Base-by-base conservation (phyloP, 192 early-diverging fungal species). In the Haplosporangium gracile region DNA sequence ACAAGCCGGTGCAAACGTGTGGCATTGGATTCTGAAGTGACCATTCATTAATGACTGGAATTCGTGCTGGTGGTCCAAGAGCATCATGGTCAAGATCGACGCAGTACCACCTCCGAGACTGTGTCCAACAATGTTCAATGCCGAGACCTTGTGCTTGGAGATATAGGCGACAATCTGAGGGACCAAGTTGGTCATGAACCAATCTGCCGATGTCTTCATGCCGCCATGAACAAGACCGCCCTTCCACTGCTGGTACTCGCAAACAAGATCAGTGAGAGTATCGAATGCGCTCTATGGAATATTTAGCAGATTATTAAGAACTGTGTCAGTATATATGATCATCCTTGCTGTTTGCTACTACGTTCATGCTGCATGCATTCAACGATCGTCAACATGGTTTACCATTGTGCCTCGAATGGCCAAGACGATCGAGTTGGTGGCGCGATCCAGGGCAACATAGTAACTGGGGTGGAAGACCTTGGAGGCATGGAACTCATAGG, bases 151-250 rank as follows among this genome's bases (percentile, higher is more conserved):
- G 79, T 93, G 91, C 49, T 86, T 86, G 49, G 84, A 80, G 39
- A 90, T 90, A 38, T 93, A 94, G 4, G 93, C 91, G 26, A 94
- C 82, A 22, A 94, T 80, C 53, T 90, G 91, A 36, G 95, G 94
- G 74, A 93, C 90, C 13, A 95, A 89, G 45, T 93, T 90, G 51
- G 85, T 77, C 85, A 94, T 92, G 70, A 96, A 91, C 93, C 93
- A 96, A 57, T 93, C 90, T 16, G 95, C 95, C 10, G 95, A 93
- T 22, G 92, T 83, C 89, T 94, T 93, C 90, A 95, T 94, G 8
- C 95, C 95, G 68, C 91, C 91, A 71, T 96, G 95, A 45, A 95
- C 93, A 20, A 95, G 86, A 0, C 95, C 95, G 63, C 95, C 95
- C 69, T 92, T 91, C 95, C 94, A 95, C 45, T 93, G 94, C 65